phyloP scores from a whole-genome alignment of 768 basidiomycete species.

The Asterophora lycoperdoides region DNA sequence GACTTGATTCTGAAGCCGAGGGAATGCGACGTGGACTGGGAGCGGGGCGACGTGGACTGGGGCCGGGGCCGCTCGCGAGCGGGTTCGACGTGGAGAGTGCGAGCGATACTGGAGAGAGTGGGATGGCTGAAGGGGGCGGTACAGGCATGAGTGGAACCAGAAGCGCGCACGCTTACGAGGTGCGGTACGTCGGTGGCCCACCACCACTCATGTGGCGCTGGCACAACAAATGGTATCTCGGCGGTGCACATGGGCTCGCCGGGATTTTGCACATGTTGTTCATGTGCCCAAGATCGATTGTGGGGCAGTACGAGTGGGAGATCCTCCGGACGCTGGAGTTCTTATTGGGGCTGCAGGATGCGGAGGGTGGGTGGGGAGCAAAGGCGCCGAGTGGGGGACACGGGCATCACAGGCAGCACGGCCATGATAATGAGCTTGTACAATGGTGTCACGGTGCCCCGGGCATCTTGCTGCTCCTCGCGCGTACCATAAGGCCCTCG shows the following conservation, averaged over 20 bases:
- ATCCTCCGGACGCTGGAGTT: constrained; percentile 45
- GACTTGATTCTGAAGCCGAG: too few relatives aligned
- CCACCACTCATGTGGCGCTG: constrained; percentile 59
- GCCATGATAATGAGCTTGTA: constrained; percentile 35
- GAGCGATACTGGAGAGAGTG: too few relatives aligned
- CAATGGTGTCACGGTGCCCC: constrained; percentile 64
- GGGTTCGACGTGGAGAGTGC: too few relatives aligned
- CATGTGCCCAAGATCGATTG: constrained; percentile 33
- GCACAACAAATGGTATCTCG: constrained; percentile 53
- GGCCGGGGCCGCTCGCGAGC: too few relatives aligned
- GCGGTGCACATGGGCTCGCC: constrained; percentile 56
- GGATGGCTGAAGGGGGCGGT: too few relatives aligned
- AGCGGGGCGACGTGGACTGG: too few relatives aligned
- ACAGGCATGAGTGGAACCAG: too few relatives aligned
- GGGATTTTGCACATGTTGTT: constrained; percentile 53
- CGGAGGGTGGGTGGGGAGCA: constrained; percentile 50
- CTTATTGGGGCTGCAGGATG: constrained; percentile 42
- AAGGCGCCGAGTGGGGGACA: constrained; percentile 28
- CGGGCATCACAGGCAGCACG: too few relatives aligned
- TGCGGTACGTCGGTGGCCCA: not conserved
- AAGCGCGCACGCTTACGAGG: too few relatives aligned
- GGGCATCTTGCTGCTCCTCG: constrained; percentile 44
- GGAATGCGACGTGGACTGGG: too few relatives aligned
- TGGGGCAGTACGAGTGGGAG: constrained; percentile 34
- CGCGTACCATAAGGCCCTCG: constrained; percentile 24